Evolutionary conservation across 129 eudicot species (phyloP).

Genomic region (Lactuca saligna): DNA sequence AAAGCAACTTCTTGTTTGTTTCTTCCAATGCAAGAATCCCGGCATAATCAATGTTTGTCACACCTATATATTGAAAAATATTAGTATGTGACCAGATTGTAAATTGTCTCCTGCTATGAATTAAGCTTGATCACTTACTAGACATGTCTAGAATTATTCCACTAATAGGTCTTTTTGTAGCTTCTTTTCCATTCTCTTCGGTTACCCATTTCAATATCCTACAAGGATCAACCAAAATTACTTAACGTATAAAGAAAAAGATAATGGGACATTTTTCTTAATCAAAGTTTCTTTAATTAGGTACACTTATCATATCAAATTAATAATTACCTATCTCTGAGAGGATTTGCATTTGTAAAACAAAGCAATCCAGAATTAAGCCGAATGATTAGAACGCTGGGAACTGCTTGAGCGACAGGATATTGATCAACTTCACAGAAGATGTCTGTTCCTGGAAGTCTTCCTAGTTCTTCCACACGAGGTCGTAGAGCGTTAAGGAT

Average conservation of each 20-base stretch:
- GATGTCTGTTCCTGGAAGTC: conserved; percentile 70
- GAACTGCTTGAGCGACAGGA: conserved; percentile 61
- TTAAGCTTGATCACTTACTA: conserved; percentile 37
- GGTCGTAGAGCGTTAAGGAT: conserved; percentile 58
- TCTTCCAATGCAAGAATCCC: conserved; percentile 56
- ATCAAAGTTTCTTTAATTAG: neutral
- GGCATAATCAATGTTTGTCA: conserved; percentile 57
- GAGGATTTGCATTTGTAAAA: conserved; percentile 79
- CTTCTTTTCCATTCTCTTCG: conserved; percentile 37
- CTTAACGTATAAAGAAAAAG: neutral
- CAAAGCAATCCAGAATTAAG: conserved; percentile 74
- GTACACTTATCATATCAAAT: neutral
- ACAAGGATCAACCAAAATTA: neutral
- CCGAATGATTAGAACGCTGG: conserved; percentile 67
- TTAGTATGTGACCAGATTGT: conserved; percentile 5
- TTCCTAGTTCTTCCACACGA: conserved; percentile 64
- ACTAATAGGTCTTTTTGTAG: conserved; percentile 29
- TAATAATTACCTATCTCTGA: conserved; percentile 69
- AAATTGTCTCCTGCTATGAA: neutral
- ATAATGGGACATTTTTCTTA: neutral
- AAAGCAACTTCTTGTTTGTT: conserved; percentile 43
- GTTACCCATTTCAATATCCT: conserved; percentile 51
- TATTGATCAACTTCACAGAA: conserved; percentile 74
- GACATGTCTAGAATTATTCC: conserved; percentile 65
- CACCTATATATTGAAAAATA: conserved; percentile 26